These are phyloP conservation scores for Backusella australiensis DNA, from an alignment of 192 early-diverging fungal genomes.

Conservation along the genomic window DNA sequence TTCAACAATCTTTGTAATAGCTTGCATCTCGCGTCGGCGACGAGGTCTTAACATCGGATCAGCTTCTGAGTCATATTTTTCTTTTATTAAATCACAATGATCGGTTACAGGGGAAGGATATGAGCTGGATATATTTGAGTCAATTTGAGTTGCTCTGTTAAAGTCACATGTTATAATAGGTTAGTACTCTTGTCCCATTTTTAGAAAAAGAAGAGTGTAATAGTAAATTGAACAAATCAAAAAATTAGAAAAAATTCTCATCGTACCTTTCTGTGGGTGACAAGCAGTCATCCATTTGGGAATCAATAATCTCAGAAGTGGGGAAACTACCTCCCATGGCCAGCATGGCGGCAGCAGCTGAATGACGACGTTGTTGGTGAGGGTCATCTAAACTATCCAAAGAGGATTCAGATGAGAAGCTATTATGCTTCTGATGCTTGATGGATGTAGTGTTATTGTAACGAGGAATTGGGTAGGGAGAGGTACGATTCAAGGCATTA, in stretches of 20 bases:
- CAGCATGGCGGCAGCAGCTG: slow-evolving; percentile 31
- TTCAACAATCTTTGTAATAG: slow-evolving; percentile 61
- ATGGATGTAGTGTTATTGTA: neutral
- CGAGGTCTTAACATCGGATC: slow-evolving; percentile 32
- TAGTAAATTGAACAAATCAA: slow-evolving; percentile 2
- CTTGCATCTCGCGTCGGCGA: slow-evolving; percentile 58
- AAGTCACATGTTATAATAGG: slow-evolving; percentile 1
- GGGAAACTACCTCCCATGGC: slow-evolving; percentile 21
- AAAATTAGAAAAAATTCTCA: neutral
- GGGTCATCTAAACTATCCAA: slow-evolving; percentile 6
- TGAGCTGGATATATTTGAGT: slow-evolving; percentile 1
- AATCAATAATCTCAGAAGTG: neutral
- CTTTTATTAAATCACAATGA: slow-evolving; percentile 5
- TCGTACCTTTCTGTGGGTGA: slow-evolving; percentile 1
- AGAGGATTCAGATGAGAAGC: neutral
- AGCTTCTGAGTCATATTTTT: neutral
- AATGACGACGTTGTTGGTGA: slow-evolving; percentile 27
- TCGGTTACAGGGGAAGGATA: slow-evolving; percentile 21
- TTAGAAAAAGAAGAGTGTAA: slow-evolving; percentile 3
- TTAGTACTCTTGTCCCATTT: neutral
- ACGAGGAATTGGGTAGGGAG: neutral
- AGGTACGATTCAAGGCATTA: neutral
- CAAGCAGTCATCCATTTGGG: neutral
- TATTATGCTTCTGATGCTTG: neutral
- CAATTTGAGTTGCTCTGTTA: neutral